Base-by-base conservation (phyloP, 805 yeast genomes). In the Blastobotrys attinorum region DNA sequence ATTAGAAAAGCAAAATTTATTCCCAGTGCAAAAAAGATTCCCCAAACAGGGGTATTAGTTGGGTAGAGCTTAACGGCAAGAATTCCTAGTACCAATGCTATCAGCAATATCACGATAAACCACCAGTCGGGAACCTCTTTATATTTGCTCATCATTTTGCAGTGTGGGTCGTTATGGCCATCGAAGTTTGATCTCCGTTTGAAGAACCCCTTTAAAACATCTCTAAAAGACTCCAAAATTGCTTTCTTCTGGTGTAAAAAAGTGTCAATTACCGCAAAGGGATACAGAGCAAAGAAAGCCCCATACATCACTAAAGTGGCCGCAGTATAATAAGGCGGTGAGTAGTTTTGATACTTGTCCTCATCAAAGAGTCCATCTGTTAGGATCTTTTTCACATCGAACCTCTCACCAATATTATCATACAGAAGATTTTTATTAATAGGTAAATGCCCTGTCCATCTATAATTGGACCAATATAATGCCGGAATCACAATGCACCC, bases 41-140 rank as follows among this genome's bases (percentile, higher is more conserved):
- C 78, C 77, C 77, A 78, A 8, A 76, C 47, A 25, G 52, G 52
- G 8, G 52, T 47, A 20, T 47, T 41, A 2, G 52, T 48, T 7
- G 50, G 50, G 36, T 45, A 48, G n/a, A 44, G 46, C 36, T 42
- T 34, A 7, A 48, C 43, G 20, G 42, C 39, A 10, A 46, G 29
- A 34, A 46, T 40, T 16, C 45, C 51, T 11, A 46, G 35, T 0
- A 63, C 60, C 20, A 56, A 70, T 60, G 70, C 58, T 22, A 72
- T 61, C 1, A 65, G 48, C 10, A 76, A 63, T 21, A 78, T 65
- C 13, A 65, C 48, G 8, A 74, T 42, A 23, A 72, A 80, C 83
- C 85, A 79, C 78, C 79, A 76, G 50, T 77, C 82, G 2, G 89
- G 90, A 18, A 79, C 85, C 49, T 81, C 85, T 21, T 70, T 70